Base-by-base conservation (phyloP, 1,284 basidiomycete genomes). In the Ceratobasidium sp. region DNA sequence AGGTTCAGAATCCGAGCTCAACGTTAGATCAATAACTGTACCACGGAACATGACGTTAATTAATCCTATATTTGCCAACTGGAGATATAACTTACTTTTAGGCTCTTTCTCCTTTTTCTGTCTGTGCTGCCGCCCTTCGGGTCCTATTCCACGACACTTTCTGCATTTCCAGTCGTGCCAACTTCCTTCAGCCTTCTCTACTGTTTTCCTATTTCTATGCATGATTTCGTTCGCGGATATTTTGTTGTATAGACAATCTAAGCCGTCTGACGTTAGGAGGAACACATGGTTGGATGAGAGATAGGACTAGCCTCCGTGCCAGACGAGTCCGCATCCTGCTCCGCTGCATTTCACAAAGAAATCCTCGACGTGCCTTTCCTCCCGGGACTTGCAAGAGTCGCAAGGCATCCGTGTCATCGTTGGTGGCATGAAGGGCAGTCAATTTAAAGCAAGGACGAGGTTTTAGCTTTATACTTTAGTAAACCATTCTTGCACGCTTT, bases 91-190 rank as follows among this genome's bases (percentile, higher is more conserved):
- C n/a, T n/a, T n/a, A n/a, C n/a, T n/a, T n/a, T n/a, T n/a, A n/a
- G n/a, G n/a, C n/a, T n/a, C n/a, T n/a, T n/a, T n/a, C n/a, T n/a
- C n/a, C n/a, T n/a, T n/a, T n/a, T n/a, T n/a, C n/a, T n/a, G n/a
- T n/a, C 64, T 50, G 32, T 55, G 14, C 38, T 69, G n/a, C 28
- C n/a, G 23, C 1, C 64, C 64, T 26, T 57, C 64, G 16, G 50
- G 50, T 41, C 64, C 64, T 46, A 44, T 28, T 5, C 38, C 38
- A 21, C 52, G 50, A 28, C 64, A 69, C 21, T 32, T 1, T 30
- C 64, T 32, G 46, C 64, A 69, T 21, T 7, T 26, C 64, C 64
- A 69, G 32, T 55, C 64, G 1, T 13, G 16, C 64, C 64, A 69
- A 41, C 50, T 35, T 26, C 26, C 52, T 44, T 44, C 21, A 38